A percentile compares a stretch with the other conserved stretches of the same genome.
These are phyloP conservation scores for Sugiyamaella smithiae DNA, from an alignment of 805 yeast species.

Conservation along the genomic window DNA sequence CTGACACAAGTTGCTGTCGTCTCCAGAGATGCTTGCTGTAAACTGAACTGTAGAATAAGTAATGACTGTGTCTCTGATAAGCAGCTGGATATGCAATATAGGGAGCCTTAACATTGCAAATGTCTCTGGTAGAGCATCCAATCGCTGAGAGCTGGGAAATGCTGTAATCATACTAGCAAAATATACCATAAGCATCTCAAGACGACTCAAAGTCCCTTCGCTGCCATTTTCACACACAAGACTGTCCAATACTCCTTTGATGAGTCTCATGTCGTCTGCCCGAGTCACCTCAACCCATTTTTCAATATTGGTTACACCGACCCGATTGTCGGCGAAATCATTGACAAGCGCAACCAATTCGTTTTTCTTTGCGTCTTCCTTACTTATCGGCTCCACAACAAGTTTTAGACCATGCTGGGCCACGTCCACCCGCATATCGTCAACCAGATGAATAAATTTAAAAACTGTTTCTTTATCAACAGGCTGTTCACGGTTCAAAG, in stretches of 20 bases:
- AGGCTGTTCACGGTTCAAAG: not conserved
- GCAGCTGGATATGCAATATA: constrained; percentile 16
- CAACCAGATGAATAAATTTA: constrained; percentile 8
- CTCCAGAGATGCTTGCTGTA: constrained; percentile 15
- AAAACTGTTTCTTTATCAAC: not conserved
- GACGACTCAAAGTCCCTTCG: constrained; percentile 4
- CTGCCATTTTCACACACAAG: not conserved
- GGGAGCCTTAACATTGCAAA: constrained; percentile 20
- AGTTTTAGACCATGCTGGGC: constrained; percentile 3
- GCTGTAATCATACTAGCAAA: constrained; percentile 10
- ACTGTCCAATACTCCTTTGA: not conserved
- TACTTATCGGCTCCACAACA: not conserved
- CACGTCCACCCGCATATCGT: constrained; percentile 14
- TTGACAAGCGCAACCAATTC: constrained; percentile 13
- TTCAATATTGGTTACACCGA: constrained; percentile 11
- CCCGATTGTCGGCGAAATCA: constrained; percentile 4
- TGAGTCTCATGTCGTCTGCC: constrained; percentile 5
- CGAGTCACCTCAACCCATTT: constrained; percentile 15
- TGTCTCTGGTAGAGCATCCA: constrained; percentile 21
- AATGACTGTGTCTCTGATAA: constrained; percentile 21
- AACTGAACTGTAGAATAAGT: constrained; percentile 21
- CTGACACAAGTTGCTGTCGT: constrained; percentile 15
- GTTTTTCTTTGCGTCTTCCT: constrained; percentile 10
- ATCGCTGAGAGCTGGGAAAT: constrained; percentile 10
- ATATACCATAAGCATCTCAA: constrained; percentile 14